Conservation (phyloP, 2,329 filamentous ascomycete genomes). For the Phialocephala subalpina region DNA sequence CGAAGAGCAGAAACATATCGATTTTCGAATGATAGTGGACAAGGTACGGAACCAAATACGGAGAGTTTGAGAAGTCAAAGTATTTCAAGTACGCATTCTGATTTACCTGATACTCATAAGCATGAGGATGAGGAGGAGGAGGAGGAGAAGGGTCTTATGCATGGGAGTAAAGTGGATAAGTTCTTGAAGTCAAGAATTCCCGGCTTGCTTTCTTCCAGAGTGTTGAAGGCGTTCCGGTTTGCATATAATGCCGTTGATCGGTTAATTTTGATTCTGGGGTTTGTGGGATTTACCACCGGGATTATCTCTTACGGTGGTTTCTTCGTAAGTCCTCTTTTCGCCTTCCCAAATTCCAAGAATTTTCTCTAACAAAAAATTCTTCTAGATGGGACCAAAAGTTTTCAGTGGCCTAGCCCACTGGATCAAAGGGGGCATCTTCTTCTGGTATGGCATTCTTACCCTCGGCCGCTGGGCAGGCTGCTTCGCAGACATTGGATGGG, state of each 20-base stretch:
- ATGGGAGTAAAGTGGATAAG: conserved; percentile 53
- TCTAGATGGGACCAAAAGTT: conserved; percentile 72
- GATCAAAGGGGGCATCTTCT: conserved; percentile 94
- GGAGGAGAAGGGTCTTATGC: conserved; percentile 49
- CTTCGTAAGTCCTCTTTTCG: conserved; percentile 66
- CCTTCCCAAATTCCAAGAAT: conserved; percentile 34
- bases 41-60: conserved; percentile 76
- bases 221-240: conserved; percentile 65
- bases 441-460: conserved; percentile 89
- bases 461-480: conserved; percentile 90
- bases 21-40: conserved; percentile 73
- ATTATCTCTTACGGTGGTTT: conserved; percentile 82
- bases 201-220: conserved; percentile 60
- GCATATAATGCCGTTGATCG: conserved; percentile 77
- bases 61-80: conserved; percentile 72
- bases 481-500: conserved; percentile 92
- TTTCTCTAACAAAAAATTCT: conserved; percentile 25
- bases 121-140: conserved; percentile 53
- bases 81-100: conserved; percentile 64
- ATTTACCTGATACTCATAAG: conserved; percentile 33
- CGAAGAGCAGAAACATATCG: conserved; percentile 55
- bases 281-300: conserved; percentile 75
- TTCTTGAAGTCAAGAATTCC: conserved; percentile 63
- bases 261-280: conserved; percentile 79
- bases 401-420: conserved; percentile 90